Percentiles rank a stretch among this genome's conserved stretches.
phyloP scores from a whole-genome alignment of 1,139 yeast genomes.

The Wickerhamomyces sp. region DNA sequence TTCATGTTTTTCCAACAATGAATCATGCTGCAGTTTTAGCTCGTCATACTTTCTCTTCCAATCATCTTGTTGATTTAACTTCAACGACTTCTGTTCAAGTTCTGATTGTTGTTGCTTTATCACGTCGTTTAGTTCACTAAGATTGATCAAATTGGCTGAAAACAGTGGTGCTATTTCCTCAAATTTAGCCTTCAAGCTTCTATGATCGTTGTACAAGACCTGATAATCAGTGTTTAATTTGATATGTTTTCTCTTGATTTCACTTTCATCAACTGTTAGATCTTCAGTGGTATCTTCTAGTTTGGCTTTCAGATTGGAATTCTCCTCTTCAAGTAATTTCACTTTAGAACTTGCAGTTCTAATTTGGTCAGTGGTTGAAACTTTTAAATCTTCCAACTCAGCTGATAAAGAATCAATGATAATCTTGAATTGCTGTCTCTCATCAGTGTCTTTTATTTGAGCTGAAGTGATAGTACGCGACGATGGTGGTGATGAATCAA shows the following conservation, averaged over 20 bases:
- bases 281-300: slow-evolving; percentile 7
- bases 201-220: slow-evolving; percentile 45
- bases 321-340: slow-evolving; percentile 41
- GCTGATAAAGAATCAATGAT: slow-evolving; percentile 38
- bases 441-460: slow-evolving; percentile 3
- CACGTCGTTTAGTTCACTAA: slow-evolving; percentile 48
- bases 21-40: slow-evolving; percentile 42
- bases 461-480: background rate
- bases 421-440: slow-evolving; percentile 19
- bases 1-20: slow-evolving; percentile 40
- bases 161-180: slow-evolving; percentile 49
- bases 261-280: slow-evolving; percentile 9
- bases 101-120: slow-evolving; percentile 50
- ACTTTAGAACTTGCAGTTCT: slow-evolving; percentile 50
- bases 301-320: slow-evolving; percentile 26
- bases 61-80: slow-evolving; percentile 40
- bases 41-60: slow-evolving; percentile 44
- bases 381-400: slow-evolving; percentile 42
- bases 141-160: slow-evolving; percentile 49
- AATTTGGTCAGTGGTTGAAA: slow-evolving; percentile 46
- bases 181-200: slow-evolving; percentile 35
- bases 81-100: slow-evolving; percentile 37
- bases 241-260: slow-evolving; percentile 24
- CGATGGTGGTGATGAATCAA: background rate
- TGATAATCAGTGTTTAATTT: slow-evolving; percentile 43